Evolutionary conservation across 768 basidiomycete species (phyloP).

Genomic region (Russula sp.): DNA sequence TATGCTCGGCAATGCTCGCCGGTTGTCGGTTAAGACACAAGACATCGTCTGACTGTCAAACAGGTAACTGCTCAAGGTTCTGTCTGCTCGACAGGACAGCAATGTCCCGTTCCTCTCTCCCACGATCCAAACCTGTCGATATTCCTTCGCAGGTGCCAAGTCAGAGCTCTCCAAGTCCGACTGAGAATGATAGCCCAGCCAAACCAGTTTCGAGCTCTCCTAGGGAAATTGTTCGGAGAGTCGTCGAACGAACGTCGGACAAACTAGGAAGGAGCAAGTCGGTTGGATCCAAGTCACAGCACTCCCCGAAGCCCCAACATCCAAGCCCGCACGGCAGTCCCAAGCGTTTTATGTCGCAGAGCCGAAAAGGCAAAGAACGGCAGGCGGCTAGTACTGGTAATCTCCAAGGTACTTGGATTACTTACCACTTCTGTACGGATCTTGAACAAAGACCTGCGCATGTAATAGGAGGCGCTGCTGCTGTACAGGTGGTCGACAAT

Average conservation of each 20-base stretch:
- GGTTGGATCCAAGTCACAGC: conserved; percentile 18
- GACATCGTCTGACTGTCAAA: neutral
- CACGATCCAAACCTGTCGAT: neutral
- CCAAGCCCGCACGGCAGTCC: conserved; percentile 31
- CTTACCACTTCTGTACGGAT: neutral
- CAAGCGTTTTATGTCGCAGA: conserved; percentile 51
- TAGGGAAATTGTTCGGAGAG: conserved; percentile 25
- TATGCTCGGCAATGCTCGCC: neutral
- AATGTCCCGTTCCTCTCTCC: conserved; percentile 8
- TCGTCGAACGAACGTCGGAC: conserved; percentile 50
- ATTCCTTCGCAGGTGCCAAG: neutral
- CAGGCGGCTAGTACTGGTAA: conserved; percentile 33
- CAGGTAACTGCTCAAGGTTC: neutral
- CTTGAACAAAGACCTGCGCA: neutral
- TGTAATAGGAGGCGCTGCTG: neutral
- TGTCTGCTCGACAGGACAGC: neutral
- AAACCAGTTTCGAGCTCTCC: conserved; percentile 11
- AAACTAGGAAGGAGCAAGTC: conserved; percentile 51
- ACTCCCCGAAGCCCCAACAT: conserved; percentile 21
- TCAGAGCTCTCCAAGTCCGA: conserved; percentile 12
- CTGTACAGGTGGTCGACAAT: neutral
- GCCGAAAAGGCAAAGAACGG: conserved; percentile 43
- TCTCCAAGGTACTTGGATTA: conserved; percentile 6
- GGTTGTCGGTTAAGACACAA: no score
- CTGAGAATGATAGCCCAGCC: conserved; percentile 7